phyloP scores from a whole-genome alignment of 1,284 basidiomycete species.

The Singerocomus inundabilis region DNA sequence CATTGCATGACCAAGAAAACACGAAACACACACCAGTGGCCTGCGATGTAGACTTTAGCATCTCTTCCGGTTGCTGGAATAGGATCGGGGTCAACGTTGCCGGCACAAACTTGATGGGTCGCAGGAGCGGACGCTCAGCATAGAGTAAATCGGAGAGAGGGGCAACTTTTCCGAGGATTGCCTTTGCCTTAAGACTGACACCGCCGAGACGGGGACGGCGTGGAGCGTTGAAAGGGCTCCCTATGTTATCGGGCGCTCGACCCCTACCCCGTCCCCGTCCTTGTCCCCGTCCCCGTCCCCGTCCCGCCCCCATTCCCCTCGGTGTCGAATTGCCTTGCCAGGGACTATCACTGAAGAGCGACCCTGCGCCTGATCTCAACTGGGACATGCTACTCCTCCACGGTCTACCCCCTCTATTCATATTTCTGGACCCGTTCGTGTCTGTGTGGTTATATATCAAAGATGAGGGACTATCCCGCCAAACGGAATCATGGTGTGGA shows the following conservation, averaged over 20 bases:
- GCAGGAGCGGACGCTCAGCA: conserved; percentile 57
- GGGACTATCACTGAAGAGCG: conserved; percentile 9
- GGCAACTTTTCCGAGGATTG: conserved; percentile 30
- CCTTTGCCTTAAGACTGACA: conserved; percentile 7
- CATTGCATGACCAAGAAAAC: neutral
- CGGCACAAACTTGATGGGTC: conserved; percentile 66
- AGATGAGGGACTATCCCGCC: conserved; percentile 6
- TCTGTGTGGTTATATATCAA: conserved; percentile 6
- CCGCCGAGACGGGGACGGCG: conserved; percentile 11
- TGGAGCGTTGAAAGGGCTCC: neutral
- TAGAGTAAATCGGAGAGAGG: conserved; percentile 58
- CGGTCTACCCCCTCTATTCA: conserved; percentile 1
- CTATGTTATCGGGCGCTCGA: neutral
- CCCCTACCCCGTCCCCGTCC: conserved; percentile 29
- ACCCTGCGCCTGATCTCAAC: conserved; percentile 15
- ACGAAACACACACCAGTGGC: conserved; percentile 44
- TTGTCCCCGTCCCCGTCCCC: conserved; percentile 26
- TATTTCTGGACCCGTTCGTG: neutral
- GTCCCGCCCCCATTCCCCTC: conserved; percentile 20
- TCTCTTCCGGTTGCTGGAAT: conserved; percentile 66
- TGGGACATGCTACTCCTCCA: conserved; percentile 9
- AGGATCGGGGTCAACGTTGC: conserved; percentile 53
- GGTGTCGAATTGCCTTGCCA: conserved; percentile 14
- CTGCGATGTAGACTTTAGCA: conserved; percentile 55
- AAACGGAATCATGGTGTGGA: neutral